These are phyloP conservation scores for Collybia mongolica DNA, from an alignment of 768 basidiomycete genomes.

Conservation along the genomic window DNA sequence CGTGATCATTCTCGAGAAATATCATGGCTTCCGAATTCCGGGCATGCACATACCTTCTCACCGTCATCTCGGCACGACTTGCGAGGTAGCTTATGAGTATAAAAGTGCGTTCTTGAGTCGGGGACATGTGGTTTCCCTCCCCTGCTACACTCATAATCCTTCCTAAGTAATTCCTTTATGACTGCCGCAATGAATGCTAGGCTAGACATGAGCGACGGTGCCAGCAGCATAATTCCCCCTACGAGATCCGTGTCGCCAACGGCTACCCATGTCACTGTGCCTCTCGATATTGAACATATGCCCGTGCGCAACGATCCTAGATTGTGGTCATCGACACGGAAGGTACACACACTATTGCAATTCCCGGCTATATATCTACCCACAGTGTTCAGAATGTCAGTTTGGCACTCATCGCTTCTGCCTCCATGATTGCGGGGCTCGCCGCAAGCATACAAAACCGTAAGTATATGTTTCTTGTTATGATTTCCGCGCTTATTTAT, in stretches of 20 bases:
- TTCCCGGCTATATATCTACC: background rate
- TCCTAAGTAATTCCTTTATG: too few species aligned
- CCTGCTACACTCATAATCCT: too few species aligned
- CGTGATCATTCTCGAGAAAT: background rate
- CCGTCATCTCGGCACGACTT: background rate
- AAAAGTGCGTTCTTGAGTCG: constrained; percentile 2
- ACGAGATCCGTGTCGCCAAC: too few species aligned
- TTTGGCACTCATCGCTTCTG: constrained; percentile 46
- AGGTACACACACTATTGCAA: constrained; percentile 33
- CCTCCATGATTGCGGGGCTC: constrained; percentile 58
- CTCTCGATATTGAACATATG: constrained; percentile 48
- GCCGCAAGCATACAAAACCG: constrained; percentile 65
- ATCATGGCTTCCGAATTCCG: background rate
- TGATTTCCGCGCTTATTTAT: background rate
- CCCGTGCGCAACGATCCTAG: constrained; percentile 63
- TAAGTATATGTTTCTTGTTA: constrained; percentile 23
- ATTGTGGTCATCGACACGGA: constrained; percentile 52
- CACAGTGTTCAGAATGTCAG: constrained; percentile 34
- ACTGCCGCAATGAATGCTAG: too few species aligned
- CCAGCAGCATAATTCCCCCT: too few species aligned
- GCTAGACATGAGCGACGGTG: too few species aligned
- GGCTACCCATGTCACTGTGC: background rate
- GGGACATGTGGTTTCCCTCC: too few species aligned
- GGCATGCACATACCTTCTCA: constrained; percentile 1
- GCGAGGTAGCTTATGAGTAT: constrained; percentile 5